Evolutionary conservation across 2,329 filamentous ascomycete genomes (phyloP).

Genomic region (Endocalyx cinctus): DNA sequence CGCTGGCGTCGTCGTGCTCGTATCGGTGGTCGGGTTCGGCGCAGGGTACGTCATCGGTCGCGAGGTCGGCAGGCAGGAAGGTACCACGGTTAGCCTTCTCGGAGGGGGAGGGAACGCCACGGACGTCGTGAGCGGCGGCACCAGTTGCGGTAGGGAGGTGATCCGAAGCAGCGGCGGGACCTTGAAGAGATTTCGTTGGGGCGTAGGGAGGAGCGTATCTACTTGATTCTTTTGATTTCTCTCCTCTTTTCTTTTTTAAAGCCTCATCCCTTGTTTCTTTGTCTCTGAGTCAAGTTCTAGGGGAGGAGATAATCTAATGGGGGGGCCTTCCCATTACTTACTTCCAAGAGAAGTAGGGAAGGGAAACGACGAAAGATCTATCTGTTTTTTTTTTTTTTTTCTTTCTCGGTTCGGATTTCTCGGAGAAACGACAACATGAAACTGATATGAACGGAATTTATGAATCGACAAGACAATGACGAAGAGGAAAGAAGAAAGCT

Average conservation of each 20-base stretch:
- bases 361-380: background rate
- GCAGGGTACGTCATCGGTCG: constrained; percentile 65
- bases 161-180: constrained; percentile 47
- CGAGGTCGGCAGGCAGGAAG: constrained; percentile 61
- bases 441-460: too few species aligned
- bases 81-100: constrained; percentile 36
- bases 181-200: constrained; percentile 51
- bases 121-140: constrained; percentile 33
- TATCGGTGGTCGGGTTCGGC: constrained; percentile 65
- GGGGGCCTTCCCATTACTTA: too few species aligned
- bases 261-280: too few species aligned
- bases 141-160: constrained; percentile 49
- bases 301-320: too few species aligned
- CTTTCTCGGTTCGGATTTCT: background rate
- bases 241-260: background rate
- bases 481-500: too few species aligned
- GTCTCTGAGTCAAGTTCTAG: too few species aligned
- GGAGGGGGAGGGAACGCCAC: constrained; percentile 39
- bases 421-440: too few species aligned
- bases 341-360: background rate
- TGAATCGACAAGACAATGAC: too few species aligned
- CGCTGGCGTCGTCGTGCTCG: constrained; percentile 62
- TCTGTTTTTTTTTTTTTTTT: background rate
- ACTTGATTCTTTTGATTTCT: constrained; percentile 29
- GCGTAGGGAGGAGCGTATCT: constrained; percentile 46